phyloP scores from a whole-genome alignment of 441 rosid species.

The Cnidoscolus chayamansa region DNA sequence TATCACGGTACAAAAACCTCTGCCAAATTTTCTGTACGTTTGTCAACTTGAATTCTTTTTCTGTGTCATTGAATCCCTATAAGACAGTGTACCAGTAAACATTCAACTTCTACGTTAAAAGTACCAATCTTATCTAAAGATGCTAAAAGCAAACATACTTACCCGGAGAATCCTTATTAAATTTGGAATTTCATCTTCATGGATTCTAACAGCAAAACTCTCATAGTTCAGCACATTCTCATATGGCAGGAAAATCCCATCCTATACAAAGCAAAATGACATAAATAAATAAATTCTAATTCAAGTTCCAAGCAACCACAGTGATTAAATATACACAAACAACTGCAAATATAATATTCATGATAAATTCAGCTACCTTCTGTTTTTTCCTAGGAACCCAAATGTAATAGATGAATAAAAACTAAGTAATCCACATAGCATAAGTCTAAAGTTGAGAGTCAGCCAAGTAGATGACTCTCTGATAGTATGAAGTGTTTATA shows the following conservation, averaged over 20 bases:
- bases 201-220: constrained; percentile 82
- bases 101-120: constrained; percentile 11
- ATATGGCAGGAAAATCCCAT: constrained; percentile 88
- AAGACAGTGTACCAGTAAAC: constrained; percentile 11
- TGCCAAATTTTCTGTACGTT: constrained; percentile 83
- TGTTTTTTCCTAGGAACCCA: neutral
- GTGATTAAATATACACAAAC: neutral
- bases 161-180: constrained; percentile 83
- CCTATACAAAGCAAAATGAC: constrained; percentile 43
- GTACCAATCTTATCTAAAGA: constrained; percentile 12
- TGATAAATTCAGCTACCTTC: neutral
- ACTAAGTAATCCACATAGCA: neutral
- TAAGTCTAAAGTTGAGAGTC: neutral
- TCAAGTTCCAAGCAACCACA: too few relatives aligned
- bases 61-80: constrained; percentile 69
- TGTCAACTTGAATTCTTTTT: constrained; percentile 56
- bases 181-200: constrained; percentile 85
- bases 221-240: constrained; percentile 90
- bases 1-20: constrained; percentile 77
- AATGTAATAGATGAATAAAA: neutral
- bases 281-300: neutral
- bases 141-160: constrained; percentile 19
- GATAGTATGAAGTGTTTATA: neutral
- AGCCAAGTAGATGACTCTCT: neutral
- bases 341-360: neutral